These are phyloP conservation scores for Chiua virens DNA, from an alignment of 768 basidiomycete genomes.

Conservation along the genomic window DNA sequence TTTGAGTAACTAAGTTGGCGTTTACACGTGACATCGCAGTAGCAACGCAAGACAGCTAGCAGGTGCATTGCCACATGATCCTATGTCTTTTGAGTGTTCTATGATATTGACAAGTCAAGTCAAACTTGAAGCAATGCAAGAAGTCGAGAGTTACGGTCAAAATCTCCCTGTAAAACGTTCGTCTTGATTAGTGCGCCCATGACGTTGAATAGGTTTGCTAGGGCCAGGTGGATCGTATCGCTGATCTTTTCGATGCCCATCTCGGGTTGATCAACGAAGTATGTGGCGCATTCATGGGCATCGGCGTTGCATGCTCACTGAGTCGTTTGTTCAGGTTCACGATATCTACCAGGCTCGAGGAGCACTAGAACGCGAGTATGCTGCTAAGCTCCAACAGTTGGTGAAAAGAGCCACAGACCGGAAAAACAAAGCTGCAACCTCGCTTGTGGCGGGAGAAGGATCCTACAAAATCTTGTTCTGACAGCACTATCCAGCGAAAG, in stretches of 20 bases:
- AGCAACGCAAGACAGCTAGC: too few species aligned
- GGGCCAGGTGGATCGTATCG: conserved; percentile 74
- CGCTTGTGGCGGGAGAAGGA: conserved; percentile 64
- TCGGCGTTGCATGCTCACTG: not conserved
- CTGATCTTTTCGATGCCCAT: conserved; percentile 57
- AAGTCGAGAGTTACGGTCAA: conserved; percentile 45
- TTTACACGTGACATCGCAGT: conserved; percentile 6
- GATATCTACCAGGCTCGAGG: conserved; percentile 69
- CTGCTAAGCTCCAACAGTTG: conserved; percentile 63
- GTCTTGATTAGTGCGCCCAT: not conserved
- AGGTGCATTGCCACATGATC: too few species aligned
- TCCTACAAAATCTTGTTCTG: conserved; percentile 63
- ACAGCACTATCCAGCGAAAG: conserved; percentile 56
- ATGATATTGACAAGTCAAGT: too few species aligned
- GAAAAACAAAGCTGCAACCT: conserved; percentile 56
- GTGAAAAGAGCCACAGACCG: conserved; percentile 69
- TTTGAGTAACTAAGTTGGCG: too few species aligned
- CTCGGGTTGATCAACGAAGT: conserved; percentile 68
- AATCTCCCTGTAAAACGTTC: conserved; percentile 48
- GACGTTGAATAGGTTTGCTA: conserved; percentile 29
- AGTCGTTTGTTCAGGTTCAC: conserved; percentile 50
- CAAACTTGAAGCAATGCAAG: not conserved
- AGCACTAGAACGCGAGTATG: conserved; percentile 77
- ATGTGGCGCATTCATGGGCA: conserved; percentile 22
- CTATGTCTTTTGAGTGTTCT: too few species aligned